Evolutionary conservation across 139 green algal species (phyloP).

Genomic region (Helicosporidium sp.): DNA sequence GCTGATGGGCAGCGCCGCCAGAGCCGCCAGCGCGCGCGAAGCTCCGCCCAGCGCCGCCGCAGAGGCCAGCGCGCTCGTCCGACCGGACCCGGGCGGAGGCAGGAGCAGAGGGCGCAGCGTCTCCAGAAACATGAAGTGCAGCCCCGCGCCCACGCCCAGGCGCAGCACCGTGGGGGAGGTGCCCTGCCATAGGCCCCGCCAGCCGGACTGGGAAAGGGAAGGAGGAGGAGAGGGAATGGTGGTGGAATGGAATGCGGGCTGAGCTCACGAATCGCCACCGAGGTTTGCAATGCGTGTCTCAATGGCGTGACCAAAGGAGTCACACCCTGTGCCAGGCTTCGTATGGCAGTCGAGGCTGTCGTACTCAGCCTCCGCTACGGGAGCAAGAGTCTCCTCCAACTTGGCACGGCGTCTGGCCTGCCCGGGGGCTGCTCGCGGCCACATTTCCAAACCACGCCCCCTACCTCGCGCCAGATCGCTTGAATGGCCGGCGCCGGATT

Average conservation of each 20-base stretch:
- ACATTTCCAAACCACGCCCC: too few species aligned
- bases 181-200: slow-evolving; percentile 44
- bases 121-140: slow-evolving; percentile 61
- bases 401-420: not conserved
- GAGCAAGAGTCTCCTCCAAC: too few species aligned
- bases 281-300: not conserved
- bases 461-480: slow-evolving; percentile 18
- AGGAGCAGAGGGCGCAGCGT: slow-evolving; percentile 33
- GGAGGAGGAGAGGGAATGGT: too few species aligned
- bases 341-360: too few species aligned
- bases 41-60: slow-evolving; percentile 29
- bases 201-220: not conserved
- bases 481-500: slow-evolving; percentile 20
- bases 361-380: too few species aligned
- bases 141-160: slow-evolving; percentile 43
- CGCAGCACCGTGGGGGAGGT: slow-evolving; percentile 49
- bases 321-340: too few species aligned
- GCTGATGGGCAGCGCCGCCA: slow-evolving; percentile 66
- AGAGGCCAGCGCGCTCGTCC: slow-evolving; percentile 5
- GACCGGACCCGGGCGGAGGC: slow-evolving; percentile 3
- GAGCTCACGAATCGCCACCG: not conserved
- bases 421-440: not conserved
- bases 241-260: not conserved
- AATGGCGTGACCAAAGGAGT: too few species aligned
- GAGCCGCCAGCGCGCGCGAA: slow-evolving; percentile 46